Evolutionary conservation across 495 filamentous ascomycete species (phyloP).

Genomic region (Hyaloscypha finlandica): DNA sequence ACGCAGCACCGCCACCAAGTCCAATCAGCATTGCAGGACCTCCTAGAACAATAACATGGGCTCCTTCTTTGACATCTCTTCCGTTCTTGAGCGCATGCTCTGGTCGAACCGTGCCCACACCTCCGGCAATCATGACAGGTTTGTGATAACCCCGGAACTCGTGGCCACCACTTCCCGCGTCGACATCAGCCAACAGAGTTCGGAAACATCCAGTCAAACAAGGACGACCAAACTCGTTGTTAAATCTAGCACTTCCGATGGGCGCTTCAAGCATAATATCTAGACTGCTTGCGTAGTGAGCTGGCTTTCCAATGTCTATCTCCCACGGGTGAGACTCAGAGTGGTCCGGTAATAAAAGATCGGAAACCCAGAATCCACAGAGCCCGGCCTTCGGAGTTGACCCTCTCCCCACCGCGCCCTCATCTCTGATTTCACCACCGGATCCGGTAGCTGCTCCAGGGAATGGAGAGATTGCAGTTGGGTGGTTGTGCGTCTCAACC

Average conservation of each 20-base stretch:
- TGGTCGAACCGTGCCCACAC: conserved; percentile 92
- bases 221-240: conserved; percentile 98
- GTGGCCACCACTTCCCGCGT: conserved; percentile 57
- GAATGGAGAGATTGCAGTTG: conserved; percentile 88
- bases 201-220: conserved; percentile 87
- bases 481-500: conserved; percentile 98
- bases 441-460: conserved; percentile 91
- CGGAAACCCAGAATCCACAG: conserved; percentile 90
- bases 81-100: conserved; percentile 85
- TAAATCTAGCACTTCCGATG: conserved; percentile 90
- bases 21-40: conserved; percentile 98
- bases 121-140: conserved; percentile 98
- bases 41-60: conserved; percentile 87
- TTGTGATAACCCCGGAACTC: conserved; percentile 95
- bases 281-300: conserved; percentile 87
- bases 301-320: conserved; percentile 82
- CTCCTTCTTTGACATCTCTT: conserved; percentile 74
- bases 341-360: conserved; percentile 82
- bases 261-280: conserved; percentile 98
- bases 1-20: conserved; percentile 91
- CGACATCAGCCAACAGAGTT: conserved; percentile 72
- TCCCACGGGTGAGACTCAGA: conserved; percentile 75
- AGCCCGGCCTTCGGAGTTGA: conserved; percentile 93
- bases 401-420: conserved; percentile 90
- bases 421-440: conserved; percentile 92